Percentiles rank a stretch among this genome's conserved stretches.
These are phyloP conservation scores for Gynostemma pentaphyllum DNA, from an alignment of 306 rosid genomes.

Conservation along the genomic window DNA sequence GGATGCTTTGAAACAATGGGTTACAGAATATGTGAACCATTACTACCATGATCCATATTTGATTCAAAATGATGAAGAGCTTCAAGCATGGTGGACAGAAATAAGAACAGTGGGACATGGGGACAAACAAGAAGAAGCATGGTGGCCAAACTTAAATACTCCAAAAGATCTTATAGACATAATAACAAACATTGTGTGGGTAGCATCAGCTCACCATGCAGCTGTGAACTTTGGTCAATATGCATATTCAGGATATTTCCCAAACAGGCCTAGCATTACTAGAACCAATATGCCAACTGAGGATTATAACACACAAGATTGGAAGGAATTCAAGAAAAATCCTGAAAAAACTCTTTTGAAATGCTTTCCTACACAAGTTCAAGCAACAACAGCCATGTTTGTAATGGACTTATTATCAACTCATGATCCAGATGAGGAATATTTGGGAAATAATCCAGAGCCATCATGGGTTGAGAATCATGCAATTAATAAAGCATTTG, in stretches of 20 bases:
- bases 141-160: constrained; percentile 59
- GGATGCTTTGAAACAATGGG: constrained; percentile 53
- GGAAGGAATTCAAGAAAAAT: constrained; percentile 29
- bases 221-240: constrained; percentile 73
- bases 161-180: constrained; percentile 38
- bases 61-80: constrained; percentile 36
- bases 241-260: constrained; percentile 45
- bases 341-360: constrained; percentile 39
- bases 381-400: constrained; percentile 47
- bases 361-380: constrained; percentile 47
- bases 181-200: constrained; percentile 46
- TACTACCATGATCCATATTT: constrained; percentile 24
- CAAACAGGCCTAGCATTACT: constrained; percentile 50
- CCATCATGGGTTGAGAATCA: constrained; percentile 51
- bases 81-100: constrained; percentile 80
- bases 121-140: constrained; percentile 58
- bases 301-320: constrained; percentile 31
- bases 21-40: constrained; percentile 41
- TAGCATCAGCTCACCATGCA: constrained; percentile 61
- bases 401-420: constrained; percentile 45
- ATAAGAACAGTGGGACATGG: constrained; percentile 49
- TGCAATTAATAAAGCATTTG: constrained; percentile 38
- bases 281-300: constrained; percentile 52
- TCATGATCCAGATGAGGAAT: constrained; percentile 74
- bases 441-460: constrained; percentile 48